Evolutionary conservation across 306 rosid genomes (phyloP).

Genomic region (Vigna reflexopilosa): DNA sequence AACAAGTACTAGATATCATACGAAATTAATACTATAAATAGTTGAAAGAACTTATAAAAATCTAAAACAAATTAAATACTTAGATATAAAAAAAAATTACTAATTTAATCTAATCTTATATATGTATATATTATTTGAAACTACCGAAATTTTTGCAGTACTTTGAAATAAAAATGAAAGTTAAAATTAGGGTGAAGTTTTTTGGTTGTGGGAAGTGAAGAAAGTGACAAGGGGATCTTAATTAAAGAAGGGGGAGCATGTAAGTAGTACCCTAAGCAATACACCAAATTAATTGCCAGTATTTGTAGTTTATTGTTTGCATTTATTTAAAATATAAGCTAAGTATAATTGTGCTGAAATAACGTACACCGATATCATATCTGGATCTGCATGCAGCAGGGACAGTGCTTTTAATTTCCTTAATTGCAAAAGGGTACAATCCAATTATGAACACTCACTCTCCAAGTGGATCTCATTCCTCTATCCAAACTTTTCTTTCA

Average conservation of each 20-base stretch:
- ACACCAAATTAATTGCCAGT: not conserved
- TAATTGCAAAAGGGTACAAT: slow-evolving; percentile 22
- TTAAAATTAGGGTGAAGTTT: too few relatives aligned
- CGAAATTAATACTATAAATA: too few relatives aligned
- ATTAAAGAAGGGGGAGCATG: not conserved
- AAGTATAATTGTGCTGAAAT: not conserved
- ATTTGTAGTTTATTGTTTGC: not conserved
- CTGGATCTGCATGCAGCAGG: slow-evolving; percentile 12
- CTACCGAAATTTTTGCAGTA: too few relatives aligned
- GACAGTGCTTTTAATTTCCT: slow-evolving; percentile 27
- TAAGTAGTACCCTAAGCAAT: not conserved
- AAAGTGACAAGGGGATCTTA: not conserved
- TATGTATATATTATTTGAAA: too few relatives aligned
- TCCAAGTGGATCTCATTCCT: not conserved
- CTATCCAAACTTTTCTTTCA: not conserved
- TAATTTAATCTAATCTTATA: too few relatives aligned
- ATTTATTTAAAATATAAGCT: not conserved
- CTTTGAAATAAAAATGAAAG: too few relatives aligned
- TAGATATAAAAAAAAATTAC: too few relatives aligned
- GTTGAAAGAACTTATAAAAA: too few relatives aligned
- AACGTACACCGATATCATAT: not conserved
- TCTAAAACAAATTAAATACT: too few relatives aligned
- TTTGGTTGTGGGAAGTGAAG: too few relatives aligned
- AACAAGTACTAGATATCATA: too few relatives aligned
- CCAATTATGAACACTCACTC: not conserved